phyloP scores from a whole-genome alignment of 768 basidiomycete species.

The Phanerodontia chrysosporium region DNA sequence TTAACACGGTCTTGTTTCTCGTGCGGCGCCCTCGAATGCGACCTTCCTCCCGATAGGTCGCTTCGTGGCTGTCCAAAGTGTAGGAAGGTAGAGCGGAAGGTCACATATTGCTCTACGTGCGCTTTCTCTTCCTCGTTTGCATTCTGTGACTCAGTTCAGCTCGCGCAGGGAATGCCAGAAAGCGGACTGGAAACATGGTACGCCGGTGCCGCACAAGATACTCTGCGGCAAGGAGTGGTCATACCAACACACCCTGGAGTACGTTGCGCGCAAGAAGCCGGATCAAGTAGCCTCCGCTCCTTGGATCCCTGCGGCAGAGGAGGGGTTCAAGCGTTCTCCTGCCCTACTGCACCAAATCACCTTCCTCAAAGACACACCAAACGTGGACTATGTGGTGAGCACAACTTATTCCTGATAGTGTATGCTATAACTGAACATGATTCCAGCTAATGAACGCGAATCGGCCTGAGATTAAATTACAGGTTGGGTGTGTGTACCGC shows the following conservation, averaged over 20 bases:
- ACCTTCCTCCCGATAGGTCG: neutral
- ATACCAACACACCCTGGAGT: neutral
- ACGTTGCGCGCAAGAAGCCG: no score
- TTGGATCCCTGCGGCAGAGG: neutral
- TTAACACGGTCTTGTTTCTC: neutral
- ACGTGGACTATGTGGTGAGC: neutral
- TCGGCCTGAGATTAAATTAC: neutral
- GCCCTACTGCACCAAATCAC: slow-evolving; percentile 2
- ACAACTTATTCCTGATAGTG: no score
- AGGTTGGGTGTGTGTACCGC: neutral
- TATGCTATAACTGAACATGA: neutral
- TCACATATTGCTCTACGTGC: neutral
- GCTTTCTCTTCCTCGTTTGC: neutral
- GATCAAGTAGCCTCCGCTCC: no score
- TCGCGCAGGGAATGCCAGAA: slow-evolving; percentile 3
- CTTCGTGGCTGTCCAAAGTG: neutral
- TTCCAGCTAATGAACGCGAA: neutral
- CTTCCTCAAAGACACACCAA: neutral
- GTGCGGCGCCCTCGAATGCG: neutral
- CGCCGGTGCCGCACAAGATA: neutral
- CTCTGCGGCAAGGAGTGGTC: neutral
- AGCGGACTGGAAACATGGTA: slow-evolving; percentile 5
- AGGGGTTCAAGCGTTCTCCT: neutral
- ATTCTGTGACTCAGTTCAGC: neutral
- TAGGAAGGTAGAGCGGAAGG: neutral